These are phyloP conservation scores for Naumovozyma castellii DNA, from an alignment of 805 yeast species.

Conservation along the genomic window DNA sequence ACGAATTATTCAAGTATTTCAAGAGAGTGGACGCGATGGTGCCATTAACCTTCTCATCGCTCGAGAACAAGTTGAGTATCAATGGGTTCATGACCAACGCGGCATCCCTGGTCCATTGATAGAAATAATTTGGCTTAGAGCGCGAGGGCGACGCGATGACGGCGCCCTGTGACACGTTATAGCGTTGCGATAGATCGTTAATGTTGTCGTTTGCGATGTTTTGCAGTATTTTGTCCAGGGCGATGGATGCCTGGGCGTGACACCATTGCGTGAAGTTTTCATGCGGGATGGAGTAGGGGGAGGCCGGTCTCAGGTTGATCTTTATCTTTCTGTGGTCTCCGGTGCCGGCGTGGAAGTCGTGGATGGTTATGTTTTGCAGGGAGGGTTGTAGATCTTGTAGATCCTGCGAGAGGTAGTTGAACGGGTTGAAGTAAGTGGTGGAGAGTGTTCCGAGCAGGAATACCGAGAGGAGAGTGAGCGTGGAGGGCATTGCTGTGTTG, in stretches of 20 bases:
- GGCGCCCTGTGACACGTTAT: conserved; percentile 40
- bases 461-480: no score
- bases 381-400: neutral
- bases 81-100: conserved; percentile 70
- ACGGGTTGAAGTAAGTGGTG: no score
- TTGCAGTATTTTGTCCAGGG: conserved; percentile 36
- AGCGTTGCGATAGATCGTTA: neutral
- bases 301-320: conserved; percentile 9
- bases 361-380: no score
- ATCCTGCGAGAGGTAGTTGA: no score
- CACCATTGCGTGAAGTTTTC: conserved; percentile 39
- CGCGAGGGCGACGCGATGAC: conserved; percentile 81
- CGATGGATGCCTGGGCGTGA: conserved; percentile 31
- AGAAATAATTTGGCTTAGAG: conserved; percentile 66
- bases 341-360: no score
- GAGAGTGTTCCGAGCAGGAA: no score
- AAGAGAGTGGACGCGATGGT: conserved; percentile 35
- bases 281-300: conserved; percentile 11
- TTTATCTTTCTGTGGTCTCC: conserved; percentile 1
- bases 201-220: conserved; percentile 38
- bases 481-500: no score
- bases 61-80: conserved; percentile 38
- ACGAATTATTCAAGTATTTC: conserved; percentile 52
- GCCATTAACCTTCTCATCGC: conserved; percentile 7
- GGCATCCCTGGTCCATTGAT: conserved; percentile 85